Evolutionary conservation across 441 rosid species (phyloP), one percentile per base, ranked within the genome.

Genomic region (Adansonia grandidieri): DNA sequence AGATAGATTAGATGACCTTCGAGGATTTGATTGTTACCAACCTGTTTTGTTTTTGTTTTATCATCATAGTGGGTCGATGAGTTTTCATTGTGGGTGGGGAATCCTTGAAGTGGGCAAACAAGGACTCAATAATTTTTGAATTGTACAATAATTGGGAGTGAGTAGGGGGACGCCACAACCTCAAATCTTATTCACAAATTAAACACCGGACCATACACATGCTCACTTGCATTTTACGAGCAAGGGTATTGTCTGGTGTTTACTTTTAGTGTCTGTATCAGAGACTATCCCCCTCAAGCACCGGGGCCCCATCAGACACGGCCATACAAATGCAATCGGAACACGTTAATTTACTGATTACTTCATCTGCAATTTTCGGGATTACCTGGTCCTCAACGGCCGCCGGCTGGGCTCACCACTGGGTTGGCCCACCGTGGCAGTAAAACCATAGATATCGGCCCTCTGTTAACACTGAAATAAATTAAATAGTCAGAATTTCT

Each of bases 121-220:
- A 4, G 14, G 66, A 28, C 4, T 14, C n/a, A 13, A 7, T 28
- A 62, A 62, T 8, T 19, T 57, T 24, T 57, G 62, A 45, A 44
- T 66, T n/a, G 74, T 24, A 7, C 61, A 51, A 71, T 17, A 73
- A 56, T 20, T 17, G 77, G 58, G 58, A 44, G 56, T 7, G 8
- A 37, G 42, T 37, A 37, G 6, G 32, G 77, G 69, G 20, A 14
- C 44, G 44, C 71, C 58, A 75, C 60, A 47, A 61, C 58, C 45
- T 44, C 69, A 24, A 32, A 47, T 61, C 28, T 19, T 20, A 11
- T 15, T 64, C 42, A 37, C 42, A 37, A 37, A 37, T 37, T 37
- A 37, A 37, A 37, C 42, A 37, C 42, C 42, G 6, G 42, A 37
- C 42, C 42, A 37, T 37, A 37, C 42, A 37, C 42, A 37, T 37